Evolutionary conservation across 495 filamentous ascomycete genomes (phyloP).

Genomic region (Amorphotheca resinae): DNA sequence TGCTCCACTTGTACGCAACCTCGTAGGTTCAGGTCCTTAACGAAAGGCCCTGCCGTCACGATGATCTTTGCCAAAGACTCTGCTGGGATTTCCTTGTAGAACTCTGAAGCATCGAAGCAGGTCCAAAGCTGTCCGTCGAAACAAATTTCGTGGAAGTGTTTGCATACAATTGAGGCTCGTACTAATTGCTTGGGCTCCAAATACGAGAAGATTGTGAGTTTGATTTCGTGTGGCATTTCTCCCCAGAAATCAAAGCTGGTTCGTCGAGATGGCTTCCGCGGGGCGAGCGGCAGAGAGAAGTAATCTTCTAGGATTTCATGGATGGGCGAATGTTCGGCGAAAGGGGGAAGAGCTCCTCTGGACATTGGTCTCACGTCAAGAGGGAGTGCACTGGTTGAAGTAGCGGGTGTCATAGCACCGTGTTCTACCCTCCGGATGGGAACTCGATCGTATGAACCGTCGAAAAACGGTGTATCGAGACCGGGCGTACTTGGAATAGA

Average conservation of each 20-base stretch:
- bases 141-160: constrained; percentile 70
- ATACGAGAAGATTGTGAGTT: constrained; percentile 62
- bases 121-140: constrained; percentile 94
- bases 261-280: constrained; percentile 25
- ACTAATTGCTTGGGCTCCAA: constrained; percentile 74
- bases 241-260: constrained; percentile 61
- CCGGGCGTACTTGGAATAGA: constrained; percentile 36
- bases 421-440: constrained; percentile 21
- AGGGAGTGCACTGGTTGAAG: constrained; percentile 43
- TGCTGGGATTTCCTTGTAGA: constrained; percentile 76
- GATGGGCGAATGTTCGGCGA: constrained; percentile 11
- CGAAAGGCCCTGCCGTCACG: constrained; percentile 71
- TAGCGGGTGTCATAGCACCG: constrained; percentile 18
- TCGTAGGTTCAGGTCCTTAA: constrained; percentile 70
- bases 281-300: constrained; percentile 28
- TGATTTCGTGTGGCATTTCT: constrained; percentile 71
- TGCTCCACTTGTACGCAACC: constrained; percentile 57
- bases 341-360: constrained; percentile 23
- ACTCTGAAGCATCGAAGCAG: constrained; percentile 69
- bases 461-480: constrained; percentile 15
- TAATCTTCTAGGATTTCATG: constrained; percentile 28
- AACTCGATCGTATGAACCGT: constrained; percentile 8
- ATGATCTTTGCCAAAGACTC: constrained; percentile 77
- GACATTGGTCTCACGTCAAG: constrained; percentile 44
- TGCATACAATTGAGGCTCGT: constrained; percentile 67